Conservation (phyloP, 768 basidiomycete species). For the Pleurotus citrinopileatus region DNA sequence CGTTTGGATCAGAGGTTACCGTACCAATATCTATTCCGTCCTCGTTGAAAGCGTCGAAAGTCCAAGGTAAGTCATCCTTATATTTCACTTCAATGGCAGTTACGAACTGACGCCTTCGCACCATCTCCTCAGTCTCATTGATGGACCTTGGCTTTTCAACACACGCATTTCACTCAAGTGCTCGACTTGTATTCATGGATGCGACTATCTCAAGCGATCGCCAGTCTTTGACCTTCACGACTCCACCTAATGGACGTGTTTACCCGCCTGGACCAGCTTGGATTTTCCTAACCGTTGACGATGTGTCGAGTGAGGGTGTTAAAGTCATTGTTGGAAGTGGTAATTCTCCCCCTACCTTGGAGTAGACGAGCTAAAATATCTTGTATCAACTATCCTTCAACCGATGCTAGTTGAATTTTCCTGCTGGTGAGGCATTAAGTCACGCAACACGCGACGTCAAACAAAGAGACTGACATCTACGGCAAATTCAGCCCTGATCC, state of each 20-base stretch:
- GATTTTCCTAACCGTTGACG: slow-evolving; percentile 62
- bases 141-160: slow-evolving; percentile 28
- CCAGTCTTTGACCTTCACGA: slow-evolving; percentile 48
- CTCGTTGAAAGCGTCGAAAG: slow-evolving; percentile 2
- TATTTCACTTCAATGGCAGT: background rate
- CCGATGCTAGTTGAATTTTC: too few species aligned
- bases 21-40: slow-evolving; percentile 25
- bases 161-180: slow-evolving; percentile 29
- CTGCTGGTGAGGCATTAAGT: too few species aligned
- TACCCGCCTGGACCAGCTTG: slow-evolving; percentile 84
- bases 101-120: too few species aligned
- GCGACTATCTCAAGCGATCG: slow-evolving; percentile 17
- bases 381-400: too few species aligned
- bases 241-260: slow-evolving; percentile 59
- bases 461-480: too few species aligned
- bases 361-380: too few species aligned
- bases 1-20: slow-evolving; percentile 24
- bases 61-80: slow-evolving; percentile 13
- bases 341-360: slow-evolving; percentile 39
- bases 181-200: slow-evolving; percentile 26
- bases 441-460: too few species aligned
- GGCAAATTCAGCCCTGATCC: too few species aligned
- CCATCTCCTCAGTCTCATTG: slow-evolving; percentile 22
- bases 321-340: slow-evolving; percentile 73
- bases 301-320: slow-evolving; percentile 58